Evolutionary conservation across 2,329 filamentous ascomycete genomes (phyloP).

Genomic region (Coniella vitis): DNA sequence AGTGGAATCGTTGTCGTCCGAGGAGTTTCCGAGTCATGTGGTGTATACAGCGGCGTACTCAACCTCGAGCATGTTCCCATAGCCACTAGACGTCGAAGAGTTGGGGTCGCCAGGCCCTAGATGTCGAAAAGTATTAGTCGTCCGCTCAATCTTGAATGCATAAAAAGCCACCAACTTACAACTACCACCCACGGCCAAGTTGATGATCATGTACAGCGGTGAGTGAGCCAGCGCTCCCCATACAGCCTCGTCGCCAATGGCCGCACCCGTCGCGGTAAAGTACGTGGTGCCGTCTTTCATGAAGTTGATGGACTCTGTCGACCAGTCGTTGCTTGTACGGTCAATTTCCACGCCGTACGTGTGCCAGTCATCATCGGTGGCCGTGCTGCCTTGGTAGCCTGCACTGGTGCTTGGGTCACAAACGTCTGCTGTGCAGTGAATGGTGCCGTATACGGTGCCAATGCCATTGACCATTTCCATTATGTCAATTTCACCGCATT

Average conservation of each 20-base stretch:
- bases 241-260: conserved; percentile 37
- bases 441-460: conserved; percentile 38
- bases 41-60: conserved; percentile 24
- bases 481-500: conserved; percentile 51
- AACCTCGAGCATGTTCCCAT: conserved; percentile 23
- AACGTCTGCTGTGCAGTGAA: conserved; percentile 40
- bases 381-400: conserved; percentile 17
- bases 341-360: conserved; percentile 45
- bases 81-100: conserved; percentile 19
- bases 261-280: conserved; percentile 35
- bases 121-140: not conserved
- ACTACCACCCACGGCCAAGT: conserved; percentile 49
- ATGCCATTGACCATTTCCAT: conserved; percentile 49
- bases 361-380: conserved; percentile 35
- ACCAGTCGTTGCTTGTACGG: conserved; percentile 38
- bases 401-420: conserved; percentile 34
- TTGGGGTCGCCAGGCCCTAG: conserved; percentile 41
- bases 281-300: conserved; percentile 38
- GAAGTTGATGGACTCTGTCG: conserved; percentile 45
- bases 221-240: conserved; percentile 45
- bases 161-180: conserved; percentile 30
- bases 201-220: conserved; percentile 46
- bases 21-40: conserved; percentile 9
- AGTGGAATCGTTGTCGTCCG: conserved; percentile 3
- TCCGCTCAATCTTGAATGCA: conserved; percentile 7